phyloP scores from a whole-genome alignment of 192 early-diverging fungal genomes.

The Ambispora gerdemannii region DNA sequence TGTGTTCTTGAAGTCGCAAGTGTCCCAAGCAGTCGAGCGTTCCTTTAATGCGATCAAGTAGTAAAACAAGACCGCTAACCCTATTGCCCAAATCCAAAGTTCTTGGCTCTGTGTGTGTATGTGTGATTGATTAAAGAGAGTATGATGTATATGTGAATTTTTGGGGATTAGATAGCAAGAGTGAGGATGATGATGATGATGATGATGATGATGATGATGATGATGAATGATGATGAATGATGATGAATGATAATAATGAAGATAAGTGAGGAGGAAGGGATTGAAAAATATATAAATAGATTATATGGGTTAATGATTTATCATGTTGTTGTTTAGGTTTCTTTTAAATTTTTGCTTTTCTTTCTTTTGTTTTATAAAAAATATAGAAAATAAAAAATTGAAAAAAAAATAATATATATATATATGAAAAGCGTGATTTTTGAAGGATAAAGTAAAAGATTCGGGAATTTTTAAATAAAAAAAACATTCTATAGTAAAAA shows the following conservation, averaged over 20 bases:
- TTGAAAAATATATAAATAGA: constrained; percentile 24
- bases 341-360: too few species aligned
- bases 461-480: too few species aligned
- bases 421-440: too few species aligned
- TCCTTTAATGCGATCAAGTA: constrained; percentile 20
- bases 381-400: neutral
- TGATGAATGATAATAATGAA: neutral
- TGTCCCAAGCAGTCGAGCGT: neutral
- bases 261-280: neutral
- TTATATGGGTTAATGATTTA: constrained; percentile 17
- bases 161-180: neutral
- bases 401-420: neutral
- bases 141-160: neutral
- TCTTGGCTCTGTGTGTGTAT: neutral
- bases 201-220: neutral
- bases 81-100: constrained; percentile 29
- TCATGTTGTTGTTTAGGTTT: too few species aligned
- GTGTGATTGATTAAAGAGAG: neutral
- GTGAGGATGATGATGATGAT: neutral
- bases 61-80: constrained; percentile 20
- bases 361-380: neutral
- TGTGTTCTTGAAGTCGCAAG: constrained; percentile 25
- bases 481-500: too few species aligned
- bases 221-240: neutral
- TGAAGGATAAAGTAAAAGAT: too few species aligned